phyloP scores from a whole-genome alignment of 129 eudicot species.

The Kitagawia praeruptora region DNA sequence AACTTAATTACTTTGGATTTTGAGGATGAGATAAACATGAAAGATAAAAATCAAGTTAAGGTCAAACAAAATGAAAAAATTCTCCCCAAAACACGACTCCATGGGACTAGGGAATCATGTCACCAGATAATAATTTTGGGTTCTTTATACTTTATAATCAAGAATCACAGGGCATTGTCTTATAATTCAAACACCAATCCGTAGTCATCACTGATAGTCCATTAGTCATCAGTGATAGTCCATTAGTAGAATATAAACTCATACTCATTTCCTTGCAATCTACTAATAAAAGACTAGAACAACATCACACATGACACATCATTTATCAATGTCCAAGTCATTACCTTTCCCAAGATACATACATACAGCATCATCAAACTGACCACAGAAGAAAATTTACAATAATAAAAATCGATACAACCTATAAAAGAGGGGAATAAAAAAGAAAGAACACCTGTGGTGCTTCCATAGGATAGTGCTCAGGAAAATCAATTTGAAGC shows the following conservation, averaged over 20 bases:
- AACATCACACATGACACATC: not conserved
- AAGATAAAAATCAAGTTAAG: not conserved
- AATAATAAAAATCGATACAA: not conserved
- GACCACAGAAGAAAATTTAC: not conserved
- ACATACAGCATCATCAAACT: not conserved
- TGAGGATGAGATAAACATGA: not conserved
- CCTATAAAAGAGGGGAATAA: not conserved
- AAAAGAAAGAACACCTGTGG: constrained; percentile 47
- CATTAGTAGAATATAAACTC: not conserved
- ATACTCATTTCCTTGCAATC: not conserved
- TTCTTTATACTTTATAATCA: not conserved
- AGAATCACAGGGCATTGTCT: not conserved
- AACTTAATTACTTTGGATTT: not conserved
- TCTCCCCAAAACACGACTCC: not conserved
- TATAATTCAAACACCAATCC: not conserved
- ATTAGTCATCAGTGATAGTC: not conserved
- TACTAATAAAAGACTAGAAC: not conserved
- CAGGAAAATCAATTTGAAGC: constrained; percentile 15
- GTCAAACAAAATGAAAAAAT: not conserved
- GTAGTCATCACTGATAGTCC: not conserved
- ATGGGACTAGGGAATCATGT: not conserved
- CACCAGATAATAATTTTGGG: not conserved
- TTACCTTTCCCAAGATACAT: not conserved
- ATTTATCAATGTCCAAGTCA: not conserved
- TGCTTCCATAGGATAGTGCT: constrained; percentile 53